Evolutionary conservation across 208 protist genomes (phyloP).

Genomic region (Borovskyia barvae): DNA sequence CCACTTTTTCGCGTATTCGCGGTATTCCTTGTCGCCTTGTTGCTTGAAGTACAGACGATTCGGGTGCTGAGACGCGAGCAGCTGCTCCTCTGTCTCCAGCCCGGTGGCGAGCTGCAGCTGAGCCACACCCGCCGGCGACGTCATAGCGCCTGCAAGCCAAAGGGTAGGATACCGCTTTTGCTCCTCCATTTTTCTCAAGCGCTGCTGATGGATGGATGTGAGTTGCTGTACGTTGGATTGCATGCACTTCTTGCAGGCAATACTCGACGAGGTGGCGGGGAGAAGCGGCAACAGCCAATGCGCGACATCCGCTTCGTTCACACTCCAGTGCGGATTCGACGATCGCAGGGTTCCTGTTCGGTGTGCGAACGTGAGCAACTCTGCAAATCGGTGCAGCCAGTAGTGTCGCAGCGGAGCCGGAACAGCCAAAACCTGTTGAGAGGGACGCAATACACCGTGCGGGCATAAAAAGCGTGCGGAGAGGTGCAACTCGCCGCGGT

Average conservation of each 20-base stretch:
- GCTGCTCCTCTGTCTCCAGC: conserved; percentile 46
- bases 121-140: conserved; percentile 18
- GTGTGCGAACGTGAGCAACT: conserved; percentile 28
- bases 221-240: conserved; percentile 28
- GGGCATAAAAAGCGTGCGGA: conserved; percentile 36
- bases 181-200: conserved; percentile 41
- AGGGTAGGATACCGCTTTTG: conserved; percentile 52
- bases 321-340: conserved; percentile 17
- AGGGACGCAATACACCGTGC: conserved; percentile 45
- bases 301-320: conserved; percentile 15
- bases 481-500: conserved; percentile 15
- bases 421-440: conserved; percentile 33
- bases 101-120: conserved; percentile 28
- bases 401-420: conserved; percentile 50
- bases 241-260: conserved; percentile 49
- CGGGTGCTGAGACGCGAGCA: conserved; percentile 54
- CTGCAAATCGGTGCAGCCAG: conserved; percentile 37
- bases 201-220: conserved; percentile 32
- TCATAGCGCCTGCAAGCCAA: conserved; percentile 39
- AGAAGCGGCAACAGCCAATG: conserved; percentile 34
- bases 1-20: conserved; percentile 45
- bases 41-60: conserved; percentile 61
- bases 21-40: conserved; percentile 30
- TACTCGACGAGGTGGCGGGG: conserved; percentile 28
- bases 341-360: conserved; percentile 20